Conservation (phyloP, 2,329 filamentous ascomycete species). For the Drechmeria coniospora region DNA sequence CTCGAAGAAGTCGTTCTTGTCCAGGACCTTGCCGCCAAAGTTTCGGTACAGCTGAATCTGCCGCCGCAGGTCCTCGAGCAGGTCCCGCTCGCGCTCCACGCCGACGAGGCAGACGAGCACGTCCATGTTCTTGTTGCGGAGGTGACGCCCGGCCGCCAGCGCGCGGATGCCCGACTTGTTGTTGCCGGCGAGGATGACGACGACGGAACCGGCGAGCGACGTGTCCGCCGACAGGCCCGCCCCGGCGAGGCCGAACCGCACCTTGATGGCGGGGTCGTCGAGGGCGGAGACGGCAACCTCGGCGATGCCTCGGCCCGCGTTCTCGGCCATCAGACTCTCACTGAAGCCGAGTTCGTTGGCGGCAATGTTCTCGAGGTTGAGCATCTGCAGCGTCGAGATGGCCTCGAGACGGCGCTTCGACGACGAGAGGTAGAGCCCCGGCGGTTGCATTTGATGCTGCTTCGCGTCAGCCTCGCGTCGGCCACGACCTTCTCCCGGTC, state of each 20-base stretch:
- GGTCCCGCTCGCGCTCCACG: constrained; percentile 65
- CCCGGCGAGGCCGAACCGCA: constrained; percentile 29
- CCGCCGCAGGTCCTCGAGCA: constrained; percentile 64
- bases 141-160: constrained; percentile 70
- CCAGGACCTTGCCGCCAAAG: constrained; percentile 59
- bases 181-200: constrained; percentile 84
- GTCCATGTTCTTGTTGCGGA: constrained; percentile 68
- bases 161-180: constrained; percentile 78
- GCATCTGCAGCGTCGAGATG: constrained; percentile 66
- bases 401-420: constrained; percentile 44
- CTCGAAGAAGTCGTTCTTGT: constrained; percentile 46
- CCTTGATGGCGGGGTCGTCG: constrained; percentile 43
- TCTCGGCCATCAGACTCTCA: constrained; percentile 84
- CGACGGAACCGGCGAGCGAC: constrained; percentile 20
- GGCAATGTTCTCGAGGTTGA: constrained; percentile 83
- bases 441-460: constrained; percentile 20
- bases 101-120: constrained; percentile 75
- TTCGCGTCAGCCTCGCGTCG: constrained; percentile 19
- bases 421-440: constrained; percentile 37
- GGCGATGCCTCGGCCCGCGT: constrained; percentile 75
- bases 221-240: constrained; percentile 16
- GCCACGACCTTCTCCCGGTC: too few relatives aligned
- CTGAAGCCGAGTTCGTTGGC: constrained; percentile 74
- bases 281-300: constrained; percentile 63
- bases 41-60: constrained; percentile 76